Conservation (phyloP, 768 basidiomycete genomes). For the Pisolithus albus region DNA sequence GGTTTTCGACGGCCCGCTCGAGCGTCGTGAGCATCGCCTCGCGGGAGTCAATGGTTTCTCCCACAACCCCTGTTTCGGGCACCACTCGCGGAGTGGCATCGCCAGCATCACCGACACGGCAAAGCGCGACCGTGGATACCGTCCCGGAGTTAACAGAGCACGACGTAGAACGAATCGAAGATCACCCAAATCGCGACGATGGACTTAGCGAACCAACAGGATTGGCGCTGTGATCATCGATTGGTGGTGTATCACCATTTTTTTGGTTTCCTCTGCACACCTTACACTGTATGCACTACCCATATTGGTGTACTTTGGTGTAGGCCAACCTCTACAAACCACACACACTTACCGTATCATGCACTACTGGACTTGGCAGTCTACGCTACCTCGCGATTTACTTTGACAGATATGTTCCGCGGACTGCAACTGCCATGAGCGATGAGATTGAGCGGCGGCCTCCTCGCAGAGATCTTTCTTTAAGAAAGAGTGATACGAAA, state of each 20-base stretch:
- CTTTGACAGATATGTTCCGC: too few relatives aligned
- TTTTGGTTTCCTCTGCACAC: background rate
- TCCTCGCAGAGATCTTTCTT: too few relatives aligned
- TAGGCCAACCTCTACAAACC: too few relatives aligned
- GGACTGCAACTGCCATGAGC: too few relatives aligned
- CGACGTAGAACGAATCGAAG: conserved; percentile 9
- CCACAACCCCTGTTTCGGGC: conserved; percentile 1
- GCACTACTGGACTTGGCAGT: too few relatives aligned
- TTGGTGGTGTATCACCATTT: background rate
- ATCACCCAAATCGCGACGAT: conserved; percentile 3
- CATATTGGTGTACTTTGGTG: too few relatives aligned
- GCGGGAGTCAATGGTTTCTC: conserved; percentile 16
- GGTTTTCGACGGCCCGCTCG: conserved; percentile 31
- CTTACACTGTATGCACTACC: background rate
- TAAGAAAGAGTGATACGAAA: too few relatives aligned
- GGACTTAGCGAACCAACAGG: conserved; percentile 17
- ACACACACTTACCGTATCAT: too few relatives aligned
- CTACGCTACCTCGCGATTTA: too few relatives aligned
- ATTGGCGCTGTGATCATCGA: conserved; percentile 23
- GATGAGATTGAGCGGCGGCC: too few relatives aligned
- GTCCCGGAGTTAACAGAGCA: conserved; percentile 22
- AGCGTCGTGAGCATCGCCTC: conserved; percentile 21
- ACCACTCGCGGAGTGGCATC: background rate
- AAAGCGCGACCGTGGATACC: conserved; percentile 16
- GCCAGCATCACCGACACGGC: conserved; percentile 10